Evolutionary conservation across 352 stramenopile genomes (phyloP).

Genomic region (Pythium folliculosum): DNA sequence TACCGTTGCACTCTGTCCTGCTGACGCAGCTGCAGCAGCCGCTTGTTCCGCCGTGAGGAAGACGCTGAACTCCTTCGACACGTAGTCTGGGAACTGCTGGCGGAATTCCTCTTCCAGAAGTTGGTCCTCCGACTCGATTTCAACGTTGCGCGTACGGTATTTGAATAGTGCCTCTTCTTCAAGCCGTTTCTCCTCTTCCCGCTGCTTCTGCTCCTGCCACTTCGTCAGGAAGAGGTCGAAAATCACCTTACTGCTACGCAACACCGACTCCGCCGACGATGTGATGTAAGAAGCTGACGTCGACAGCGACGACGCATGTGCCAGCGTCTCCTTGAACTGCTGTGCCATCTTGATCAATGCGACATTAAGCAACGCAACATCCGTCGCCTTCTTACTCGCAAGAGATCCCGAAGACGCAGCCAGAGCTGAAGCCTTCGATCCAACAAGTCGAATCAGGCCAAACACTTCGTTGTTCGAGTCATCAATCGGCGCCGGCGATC

Average conservation of each 20-base stretch:
- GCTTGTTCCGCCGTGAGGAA: slow-evolving; percentile 55
- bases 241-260: slow-evolving; percentile 69
- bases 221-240: slow-evolving; percentile 85
- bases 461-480: slow-evolving; percentile 22
- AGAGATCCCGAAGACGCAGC: slow-evolving; percentile 23
- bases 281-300: slow-evolving; percentile 19
- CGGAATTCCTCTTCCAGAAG: slow-evolving; percentile 87
- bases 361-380: slow-evolving; percentile 70
- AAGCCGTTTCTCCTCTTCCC: slow-evolving; percentile 68
- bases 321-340: slow-evolving; percentile 49
- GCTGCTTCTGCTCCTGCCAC: slow-evolving; percentile 83
- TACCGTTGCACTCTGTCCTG: background rate
- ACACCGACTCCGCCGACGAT: slow-evolving; percentile 11
- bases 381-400: slow-evolving; percentile 51
- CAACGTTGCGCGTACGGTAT: slow-evolving; percentile 81
- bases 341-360: slow-evolving; percentile 71
- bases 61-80: slow-evolving; percentile 58
- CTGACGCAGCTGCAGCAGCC: slow-evolving; percentile 6
- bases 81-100: slow-evolving; percentile 94
- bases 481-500: slow-evolving; percentile 7
- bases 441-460: slow-evolving; percentile 27
- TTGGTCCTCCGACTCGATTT: slow-evolving; percentile 84
- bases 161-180: slow-evolving; percentile 83
- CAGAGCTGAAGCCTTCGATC: slow-evolving; percentile 20
- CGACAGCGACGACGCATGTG: slow-evolving; percentile 25